These are phyloP conservation scores for Aspergillus conjunctus DNA, from an alignment of 495 filamentous ascomycete species.

Conservation along the genomic window DNA sequence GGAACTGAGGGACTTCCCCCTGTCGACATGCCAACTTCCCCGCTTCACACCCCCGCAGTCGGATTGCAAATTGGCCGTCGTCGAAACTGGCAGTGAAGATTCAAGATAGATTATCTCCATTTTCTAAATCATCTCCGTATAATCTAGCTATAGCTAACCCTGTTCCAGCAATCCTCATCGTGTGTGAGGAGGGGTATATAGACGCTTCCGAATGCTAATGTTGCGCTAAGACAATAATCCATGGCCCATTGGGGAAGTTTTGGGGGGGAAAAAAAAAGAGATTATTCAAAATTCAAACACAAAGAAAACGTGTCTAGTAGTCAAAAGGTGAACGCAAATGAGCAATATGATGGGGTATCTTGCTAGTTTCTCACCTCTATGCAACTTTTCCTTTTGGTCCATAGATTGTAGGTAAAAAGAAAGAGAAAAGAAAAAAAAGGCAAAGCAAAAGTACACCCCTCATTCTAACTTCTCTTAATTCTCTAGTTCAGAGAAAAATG, in stretches of 20 bases:
- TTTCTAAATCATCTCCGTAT: neutral
- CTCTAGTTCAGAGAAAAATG: too few relatives aligned
- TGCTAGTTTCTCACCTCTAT: constrained; percentile 25
- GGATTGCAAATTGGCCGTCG: neutral
- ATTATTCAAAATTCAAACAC: constrained; percentile 16
- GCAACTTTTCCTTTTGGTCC: constrained; percentile 13
- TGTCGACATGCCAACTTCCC: neutral
- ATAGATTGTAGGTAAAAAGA: neutral
- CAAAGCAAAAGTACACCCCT: too few relatives aligned
- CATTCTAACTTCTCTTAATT: too few relatives aligned
- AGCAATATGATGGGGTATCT: constrained; percentile 26
- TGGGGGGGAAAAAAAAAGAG: neutral
- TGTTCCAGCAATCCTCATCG: neutral
- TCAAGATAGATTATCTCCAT: too few relatives aligned
- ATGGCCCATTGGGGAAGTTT: neutral
- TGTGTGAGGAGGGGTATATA: constrained; percentile 6
- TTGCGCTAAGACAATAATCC: constrained; percentile 1
- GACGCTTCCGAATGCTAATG: constrained; percentile 10
- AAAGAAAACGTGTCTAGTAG: constrained; percentile 19
- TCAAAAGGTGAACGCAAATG: neutral
- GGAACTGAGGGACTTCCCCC: too few relatives aligned
- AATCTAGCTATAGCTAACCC: constrained; percentile 6
- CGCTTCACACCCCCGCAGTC: constrained; percentile 15
- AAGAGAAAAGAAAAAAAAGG: too few relatives aligned
- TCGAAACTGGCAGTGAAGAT: neutral